Percentiles rank a stretch among this genome's conserved stretches.
phyloP scores from a whole-genome alignment of 2,329 filamentous ascomycete species.

The Parastagonospora avenae region DNA sequence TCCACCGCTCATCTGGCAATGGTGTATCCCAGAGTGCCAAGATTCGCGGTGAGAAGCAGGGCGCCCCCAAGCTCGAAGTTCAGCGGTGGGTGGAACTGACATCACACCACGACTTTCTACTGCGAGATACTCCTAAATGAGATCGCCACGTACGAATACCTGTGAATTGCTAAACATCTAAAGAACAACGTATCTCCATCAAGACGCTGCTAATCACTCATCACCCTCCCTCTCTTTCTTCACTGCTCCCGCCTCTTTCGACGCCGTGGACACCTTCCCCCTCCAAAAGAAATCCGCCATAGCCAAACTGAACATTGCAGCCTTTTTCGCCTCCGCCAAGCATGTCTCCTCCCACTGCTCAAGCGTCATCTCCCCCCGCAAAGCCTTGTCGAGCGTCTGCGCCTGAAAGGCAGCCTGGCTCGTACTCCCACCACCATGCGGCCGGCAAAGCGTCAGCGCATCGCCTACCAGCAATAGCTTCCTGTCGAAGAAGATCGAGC shows the following conservation, averaged over 20 bases:
- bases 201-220: no score
- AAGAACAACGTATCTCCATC: no score
- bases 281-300: neutral
- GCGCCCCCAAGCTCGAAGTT: no score
- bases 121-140: no score
- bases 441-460: neutral
- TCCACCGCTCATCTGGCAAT: no score
- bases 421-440: constrained; percentile 5
- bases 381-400: constrained; percentile 36
- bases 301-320: neutral
- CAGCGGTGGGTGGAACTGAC: no score
- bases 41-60: no score
- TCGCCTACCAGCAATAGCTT: constrained; percentile 5
- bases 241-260: neutral
- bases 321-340: neutral
- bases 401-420: constrained; percentile 46
- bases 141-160: no score
- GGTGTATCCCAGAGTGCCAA: no score
- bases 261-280: neutral
- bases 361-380: constrained; percentile 36
- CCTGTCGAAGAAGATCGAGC: neutral
- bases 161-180: no score
- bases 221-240: neutral
- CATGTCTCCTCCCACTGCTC: constrained; percentile 27
- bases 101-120: no score